Percentiles rank a stretch among this genome's conserved stretches.
phyloP scores from a whole-genome alignment of 2,329 filamentous ascomycete genomes.

The Teratosphaeria pseudoeucalypti region DNA sequence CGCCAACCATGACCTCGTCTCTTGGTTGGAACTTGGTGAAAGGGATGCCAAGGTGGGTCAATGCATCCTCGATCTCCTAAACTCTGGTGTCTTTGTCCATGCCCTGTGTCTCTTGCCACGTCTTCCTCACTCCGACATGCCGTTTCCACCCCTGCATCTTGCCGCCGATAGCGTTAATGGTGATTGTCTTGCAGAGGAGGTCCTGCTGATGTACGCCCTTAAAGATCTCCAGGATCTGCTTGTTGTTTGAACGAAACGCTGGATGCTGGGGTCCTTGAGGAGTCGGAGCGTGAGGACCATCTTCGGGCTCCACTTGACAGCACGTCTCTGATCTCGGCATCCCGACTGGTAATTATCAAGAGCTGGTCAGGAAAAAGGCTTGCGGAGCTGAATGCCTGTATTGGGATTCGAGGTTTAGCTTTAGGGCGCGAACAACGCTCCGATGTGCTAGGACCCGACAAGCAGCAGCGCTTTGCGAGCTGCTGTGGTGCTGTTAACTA shows the following conservation, averaged over 20 bases:
- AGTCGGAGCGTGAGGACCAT: not conserved
- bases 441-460: no score
- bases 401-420: not conserved
- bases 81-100: not conserved
- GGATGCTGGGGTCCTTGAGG: not conserved
- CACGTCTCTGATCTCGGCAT: not conserved
- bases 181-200: not conserved
- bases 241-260: not conserved
- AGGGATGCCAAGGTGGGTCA: not conserved
- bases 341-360: not conserved
- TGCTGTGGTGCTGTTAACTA: no score
- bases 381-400: no score
- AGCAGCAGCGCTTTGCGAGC: no score
- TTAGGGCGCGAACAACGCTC: not conserved
- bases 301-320: not conserved
- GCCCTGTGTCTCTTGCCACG: not conserved
- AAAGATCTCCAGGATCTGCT: not conserved
- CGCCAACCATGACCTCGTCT: not conserved
- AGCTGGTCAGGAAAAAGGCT: no score
- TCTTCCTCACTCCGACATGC: not conserved
- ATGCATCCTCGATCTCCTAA: not conserved
- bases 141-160: not conserved
- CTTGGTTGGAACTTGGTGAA: not conserved
- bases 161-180: not conserved
- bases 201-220: not conserved